Conservation (phyloP, 2,329 filamentous ascomycete species). For the Aphanocladium album region DNA sequence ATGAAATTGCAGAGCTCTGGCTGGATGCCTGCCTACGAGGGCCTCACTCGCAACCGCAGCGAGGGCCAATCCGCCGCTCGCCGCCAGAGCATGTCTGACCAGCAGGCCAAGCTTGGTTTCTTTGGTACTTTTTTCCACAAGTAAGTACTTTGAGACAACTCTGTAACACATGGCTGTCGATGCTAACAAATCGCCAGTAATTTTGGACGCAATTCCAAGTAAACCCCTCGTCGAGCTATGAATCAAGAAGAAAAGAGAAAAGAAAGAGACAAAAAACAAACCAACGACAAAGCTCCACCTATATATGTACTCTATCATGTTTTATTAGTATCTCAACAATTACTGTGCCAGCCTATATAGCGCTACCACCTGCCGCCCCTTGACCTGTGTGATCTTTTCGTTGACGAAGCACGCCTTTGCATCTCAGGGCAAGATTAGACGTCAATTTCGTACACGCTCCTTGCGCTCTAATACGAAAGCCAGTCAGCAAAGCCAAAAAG, state of each 20-base stretch:
- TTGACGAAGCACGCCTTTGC: no score
- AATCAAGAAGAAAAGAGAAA: background rate
- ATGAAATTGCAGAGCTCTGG: slow-evolving; percentile 36
- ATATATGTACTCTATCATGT: slow-evolving; percentile 1
- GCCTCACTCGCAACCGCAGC: slow-evolving; percentile 47
- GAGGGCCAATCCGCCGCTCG: slow-evolving; percentile 40
- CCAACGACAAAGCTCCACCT: background rate
- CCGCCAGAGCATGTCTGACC: slow-evolving; percentile 51
- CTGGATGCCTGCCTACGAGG: slow-evolving; percentile 44
- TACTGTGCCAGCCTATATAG: background rate
- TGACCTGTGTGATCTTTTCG: no score
- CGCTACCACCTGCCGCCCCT: no score
- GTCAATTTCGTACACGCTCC: no score
- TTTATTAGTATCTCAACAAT: background rate
- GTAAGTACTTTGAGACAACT: slow-evolving; percentile 30
- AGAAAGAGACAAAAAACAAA: background rate
- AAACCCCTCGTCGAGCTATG: background rate
- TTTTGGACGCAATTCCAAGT: slow-evolving; percentile 12
- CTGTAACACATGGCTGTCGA: background rate
- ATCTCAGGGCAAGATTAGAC: no score
- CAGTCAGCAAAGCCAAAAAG: no score
- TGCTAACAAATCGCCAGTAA: slow-evolving; percentile 1
- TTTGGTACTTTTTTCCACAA: slow-evolving; percentile 54
- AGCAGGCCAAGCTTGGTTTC: slow-evolving; percentile 44
- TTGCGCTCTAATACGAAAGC: no score